phyloP scores from a whole-genome alignment of 208 protist species.

The Acanthamoeba royreba region DNA sequence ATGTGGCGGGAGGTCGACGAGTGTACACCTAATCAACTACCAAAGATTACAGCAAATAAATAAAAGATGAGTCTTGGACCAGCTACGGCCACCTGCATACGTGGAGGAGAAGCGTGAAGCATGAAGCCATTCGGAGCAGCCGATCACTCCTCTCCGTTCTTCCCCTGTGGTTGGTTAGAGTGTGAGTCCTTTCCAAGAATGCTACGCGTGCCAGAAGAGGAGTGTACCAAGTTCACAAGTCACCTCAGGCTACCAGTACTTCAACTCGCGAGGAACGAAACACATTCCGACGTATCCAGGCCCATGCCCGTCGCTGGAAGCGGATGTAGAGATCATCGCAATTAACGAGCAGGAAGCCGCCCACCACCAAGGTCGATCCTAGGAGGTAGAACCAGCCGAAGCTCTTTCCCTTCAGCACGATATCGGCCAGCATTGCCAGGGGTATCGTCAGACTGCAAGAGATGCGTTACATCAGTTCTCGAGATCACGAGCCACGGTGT shows the following conservation, averaged over 20 bases:
- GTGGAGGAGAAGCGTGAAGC: not conserved
- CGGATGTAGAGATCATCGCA: not conserved
- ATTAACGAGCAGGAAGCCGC: slow-evolving; percentile 52
- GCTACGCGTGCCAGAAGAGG: no score
- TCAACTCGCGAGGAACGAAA: not conserved
- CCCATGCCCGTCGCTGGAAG: not conserved
- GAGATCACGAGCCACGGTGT: no score
- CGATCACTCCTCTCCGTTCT: no score
- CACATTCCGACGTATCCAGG: not conserved
- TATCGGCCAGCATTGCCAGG: slow-evolving; percentile 50
- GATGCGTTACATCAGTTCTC: no score
- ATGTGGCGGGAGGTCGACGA: no score
- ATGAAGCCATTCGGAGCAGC: no score
- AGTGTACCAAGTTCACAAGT: no score
- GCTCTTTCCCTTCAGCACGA: not conserved
- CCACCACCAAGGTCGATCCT: not conserved
- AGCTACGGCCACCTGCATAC: not conserved
- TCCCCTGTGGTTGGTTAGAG: no score
- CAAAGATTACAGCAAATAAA: not conserved
- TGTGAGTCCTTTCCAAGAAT: no score
- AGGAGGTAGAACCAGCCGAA: slow-evolving; percentile 43
- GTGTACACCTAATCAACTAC: not conserved
- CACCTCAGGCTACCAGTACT: not conserved
- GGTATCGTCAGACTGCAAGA: slow-evolving; percentile 54
- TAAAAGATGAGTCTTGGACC: no score